Conservation (phyloP, 148 eudicot genomes). For the Cornus florida region DNA sequence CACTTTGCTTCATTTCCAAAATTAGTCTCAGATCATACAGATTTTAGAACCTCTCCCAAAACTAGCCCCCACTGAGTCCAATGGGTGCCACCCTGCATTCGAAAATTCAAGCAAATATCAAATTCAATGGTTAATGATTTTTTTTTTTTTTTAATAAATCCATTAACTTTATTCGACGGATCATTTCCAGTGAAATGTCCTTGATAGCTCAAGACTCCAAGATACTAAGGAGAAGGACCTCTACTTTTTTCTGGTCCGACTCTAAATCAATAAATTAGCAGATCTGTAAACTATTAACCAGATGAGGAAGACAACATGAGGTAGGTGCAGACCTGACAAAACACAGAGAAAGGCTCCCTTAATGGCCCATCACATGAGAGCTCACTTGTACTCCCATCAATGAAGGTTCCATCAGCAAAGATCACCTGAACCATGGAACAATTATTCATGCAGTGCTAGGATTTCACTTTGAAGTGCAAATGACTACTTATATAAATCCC, state of each 20-base stretch:
- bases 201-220: background rate
- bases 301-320: constrained; percentile 3
- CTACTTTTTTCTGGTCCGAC: no score
- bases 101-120: constrained; percentile 10
- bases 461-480: background rate
- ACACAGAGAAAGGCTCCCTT: constrained; percentile 84
- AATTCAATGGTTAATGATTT: background rate
- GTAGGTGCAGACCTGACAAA: constrained; percentile 62
- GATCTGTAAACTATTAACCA: background rate
- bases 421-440: constrained; percentile 57
- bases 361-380: constrained; percentile 96
- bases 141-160: background rate
- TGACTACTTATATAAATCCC: background rate
- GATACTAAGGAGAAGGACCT: background rate
- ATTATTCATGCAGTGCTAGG: background rate
- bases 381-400: constrained; percentile 97
- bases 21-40: constrained; percentile 24
- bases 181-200: background rate
- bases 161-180: background rate
- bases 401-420: constrained; percentile 95
- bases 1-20: background rate
- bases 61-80: constrained; percentile 97
- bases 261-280: background rate
- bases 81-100: constrained; percentile 86
- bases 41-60: constrained; percentile 80